Evolutionary conservation across 1,284 basidiomycete genomes (phyloP).

Genomic region (Malassezia equina): DNA sequence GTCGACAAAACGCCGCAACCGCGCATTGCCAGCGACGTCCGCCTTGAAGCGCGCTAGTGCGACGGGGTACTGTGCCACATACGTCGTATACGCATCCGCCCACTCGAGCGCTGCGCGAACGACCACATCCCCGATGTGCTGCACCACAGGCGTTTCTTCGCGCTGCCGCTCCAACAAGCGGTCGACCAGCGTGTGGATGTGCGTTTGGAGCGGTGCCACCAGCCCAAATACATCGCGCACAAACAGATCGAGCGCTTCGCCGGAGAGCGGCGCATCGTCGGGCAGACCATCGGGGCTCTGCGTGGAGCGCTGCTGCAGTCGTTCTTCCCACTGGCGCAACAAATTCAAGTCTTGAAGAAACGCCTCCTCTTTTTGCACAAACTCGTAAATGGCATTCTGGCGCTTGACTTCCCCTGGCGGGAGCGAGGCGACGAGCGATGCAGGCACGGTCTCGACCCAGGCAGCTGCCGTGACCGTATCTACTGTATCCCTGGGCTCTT

Average conservation of each 20-base stretch:
- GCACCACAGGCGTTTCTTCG: constrained; percentile 73
- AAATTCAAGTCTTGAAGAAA: constrained; percentile 80
- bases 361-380: constrained; percentile 78
- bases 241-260: constrained; percentile 60
- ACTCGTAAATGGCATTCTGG: constrained; percentile 81
- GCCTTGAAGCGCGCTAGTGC: constrained; percentile 78
- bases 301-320: constrained; percentile 16
- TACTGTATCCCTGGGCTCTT: background rate
- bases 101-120: constrained; percentile 79
- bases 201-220: constrained; percentile 68
- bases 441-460: constrained; percentile 66
- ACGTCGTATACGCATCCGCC: constrained; percentile 70
- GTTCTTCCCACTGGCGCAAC: constrained; percentile 54
- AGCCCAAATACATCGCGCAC: constrained; percentile 80
- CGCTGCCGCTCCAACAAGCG: constrained; percentile 75
- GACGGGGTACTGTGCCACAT: constrained; percentile 71
- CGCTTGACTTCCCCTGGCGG: constrained; percentile 69
- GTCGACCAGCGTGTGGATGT: constrained; percentile 70
- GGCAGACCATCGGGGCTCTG: background rate
- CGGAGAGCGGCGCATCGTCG: constrained; percentile 24
- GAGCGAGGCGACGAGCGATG: constrained; percentile 59
- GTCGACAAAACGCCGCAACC: constrained; percentile 76
- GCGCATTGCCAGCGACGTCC: constrained; percentile 68
- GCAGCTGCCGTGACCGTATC: constrained; percentile 48
- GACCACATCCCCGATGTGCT: constrained; percentile 80